Base-by-base conservation (phyloP, 768 basidiomycete species). In the Suillus sp. region DNA sequence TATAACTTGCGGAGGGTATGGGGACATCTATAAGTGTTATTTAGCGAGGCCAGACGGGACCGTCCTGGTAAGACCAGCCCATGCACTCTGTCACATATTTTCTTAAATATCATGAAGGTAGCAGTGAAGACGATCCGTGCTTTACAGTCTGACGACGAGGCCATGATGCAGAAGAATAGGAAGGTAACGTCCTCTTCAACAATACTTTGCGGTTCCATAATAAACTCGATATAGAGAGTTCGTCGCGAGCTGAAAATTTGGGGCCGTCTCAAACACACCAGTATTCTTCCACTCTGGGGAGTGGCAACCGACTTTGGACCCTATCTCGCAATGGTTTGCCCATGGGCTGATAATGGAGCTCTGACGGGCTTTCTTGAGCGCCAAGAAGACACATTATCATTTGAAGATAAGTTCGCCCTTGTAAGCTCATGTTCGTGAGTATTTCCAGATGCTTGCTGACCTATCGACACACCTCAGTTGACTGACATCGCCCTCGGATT, bases 241-340 rank as follows among this genome's bases (percentile, higher is more conserved):
- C 63, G 62, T 37, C 68, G 68, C 20, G 70, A 71, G 56, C 58
- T 72, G 38, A 63, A 59, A 27, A 66, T 71, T 27, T 72, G 71
- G 71, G 62, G 59, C 34, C 34, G 34, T 35, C 53, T 35, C 53
- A 50, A 50, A 30, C 48, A 51, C 18, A 20, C 30, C 18, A 51
- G 50, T 20, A 51, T 51, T 20, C 27, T 51, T 51, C 50, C 65
- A 1, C 64, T 70, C 30, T 65, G 47, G 35, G 68, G 71, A 22
- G 45, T 66, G 2, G 54, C 67, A 20, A 65, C 43, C 16, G 67
- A 66, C 47, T 71, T 66, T 62, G 69, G 71, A 25, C 68, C 65
- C 4, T 67, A 60, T 37, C 35, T 63, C 22, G 68, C 69, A 20
- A 70, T 70, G 68, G 62, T 72, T 14, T 72, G 63, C 30, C 70